Base-by-base conservation (phyloP, 345 rosid genomes). In the Raphanus sativus region DNA sequence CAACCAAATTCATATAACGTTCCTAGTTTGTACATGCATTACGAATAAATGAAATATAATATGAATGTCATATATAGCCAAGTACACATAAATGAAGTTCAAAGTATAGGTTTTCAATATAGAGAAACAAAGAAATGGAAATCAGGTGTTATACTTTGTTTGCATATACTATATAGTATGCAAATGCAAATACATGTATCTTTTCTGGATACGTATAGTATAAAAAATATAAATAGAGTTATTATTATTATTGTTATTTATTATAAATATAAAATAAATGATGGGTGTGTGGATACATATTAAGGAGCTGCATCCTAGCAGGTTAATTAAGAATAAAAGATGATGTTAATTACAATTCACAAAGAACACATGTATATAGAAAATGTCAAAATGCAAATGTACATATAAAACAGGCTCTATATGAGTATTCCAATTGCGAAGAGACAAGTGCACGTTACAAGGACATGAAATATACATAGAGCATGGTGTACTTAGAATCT, bases 371-470 rank as follows among this genome's bases (percentile, higher is more conserved):
- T 4, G 3, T 4, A 28, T n/a, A 58, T 13, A 56, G 9, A 7
- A 17, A 8, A 50, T 48, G 17, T 50, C 16, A 33, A 50, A 52
- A 48, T 17, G 38, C 38, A 30, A 33, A 34, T 50, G 40, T 8
- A 5, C 12, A 3, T 56, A 21, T 56, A 48, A 26, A 52, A 6
- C 55, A 7, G 34, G 60, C 58, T 74, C 12, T 25, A 74, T 64
- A n/a, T 24, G 30, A 28, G 66, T 40, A 21, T 59, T 67, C 48
- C 66, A 4, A 75, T 58, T 38, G 48, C 30, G 16, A 28, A 42
- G 73, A 67, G 60, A 33, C 73, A 67, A 28, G 61, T 36, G 16
- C 48, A 24, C 40, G 16, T 13, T 50, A 50, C 28, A 63, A 52
- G 16, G 34, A 52, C 62, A 69, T n/a, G 64, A 26, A 9, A 33